Percentiles rank a stretch among this genome's conserved stretches.
phyloP scores from a whole-genome alignment of 805 yeast species.

The Myxozyma monticola region DNA sequence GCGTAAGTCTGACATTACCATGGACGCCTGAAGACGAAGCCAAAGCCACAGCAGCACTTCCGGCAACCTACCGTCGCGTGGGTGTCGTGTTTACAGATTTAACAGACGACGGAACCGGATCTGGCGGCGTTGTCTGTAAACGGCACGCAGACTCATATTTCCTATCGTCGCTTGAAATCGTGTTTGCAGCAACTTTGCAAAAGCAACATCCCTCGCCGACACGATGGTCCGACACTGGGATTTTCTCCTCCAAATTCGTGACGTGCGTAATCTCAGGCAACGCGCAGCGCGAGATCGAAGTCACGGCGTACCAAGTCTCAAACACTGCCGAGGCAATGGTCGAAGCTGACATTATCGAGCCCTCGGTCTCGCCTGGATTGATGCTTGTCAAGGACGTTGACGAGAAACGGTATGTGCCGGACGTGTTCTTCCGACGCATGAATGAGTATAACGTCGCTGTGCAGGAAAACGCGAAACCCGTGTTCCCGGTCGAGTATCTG shows the following conservation, averaged over 20 bases:
- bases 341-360: slow-evolving; percentile 78
- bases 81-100: slow-evolving; percentile 91
- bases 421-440: slow-evolving; percentile 75
- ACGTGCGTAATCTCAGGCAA: slow-evolving; percentile 96
- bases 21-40: slow-evolving; percentile 57
- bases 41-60: slow-evolving; percentile 50
- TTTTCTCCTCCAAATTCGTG: slow-evolving; percentile 83
- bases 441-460: slow-evolving; percentile 89
- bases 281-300: slow-evolving; percentile 80
- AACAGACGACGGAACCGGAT: slow-evolving; percentile 79
- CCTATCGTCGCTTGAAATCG: slow-evolving; percentile 80
- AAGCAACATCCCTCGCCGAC: slow-evolving; percentile 59
- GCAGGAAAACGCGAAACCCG: slow-evolving; percentile 85
- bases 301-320: slow-evolving; percentile 86
- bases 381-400: slow-evolving; percentile 77
- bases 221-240: slow-evolving; percentile 61
- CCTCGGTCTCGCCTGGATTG: slow-evolving; percentile 88
- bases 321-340: slow-evolving; percentile 84
- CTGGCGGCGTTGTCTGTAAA: slow-evolving; percentile 88
- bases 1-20: slow-evolving; percentile 61
- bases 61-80: slow-evolving; percentile 64
- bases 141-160: slow-evolving; percentile 91
- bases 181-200: slow-evolving; percentile 82
- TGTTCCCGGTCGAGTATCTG: slow-evolving; percentile 88
- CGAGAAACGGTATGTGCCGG: slow-evolving; percentile 84